Evolutionary conservation across 225 moss, liverwort and hornwort species (phyloP).

Genomic region (Climacium dendroides): DNA sequence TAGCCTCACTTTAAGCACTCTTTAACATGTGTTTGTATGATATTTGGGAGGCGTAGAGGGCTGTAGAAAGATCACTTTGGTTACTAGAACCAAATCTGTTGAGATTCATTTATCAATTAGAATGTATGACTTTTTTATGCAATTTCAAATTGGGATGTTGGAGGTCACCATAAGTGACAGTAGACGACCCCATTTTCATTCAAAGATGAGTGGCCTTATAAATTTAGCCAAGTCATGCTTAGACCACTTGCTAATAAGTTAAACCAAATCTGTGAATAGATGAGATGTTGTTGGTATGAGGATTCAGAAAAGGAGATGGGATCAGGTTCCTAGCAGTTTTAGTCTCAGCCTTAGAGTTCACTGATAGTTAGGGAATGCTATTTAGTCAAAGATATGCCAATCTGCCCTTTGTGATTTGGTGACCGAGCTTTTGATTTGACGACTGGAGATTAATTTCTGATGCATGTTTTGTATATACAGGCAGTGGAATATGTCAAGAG

Average conservation of each 20-base stretch:
- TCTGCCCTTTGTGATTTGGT: neutral
- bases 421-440: neutral
- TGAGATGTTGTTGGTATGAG: neutral
- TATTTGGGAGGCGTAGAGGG: neutral
- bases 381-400: neutral
- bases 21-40: neutral
- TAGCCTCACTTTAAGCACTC: neutral
- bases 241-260: neutral
- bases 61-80: neutral
- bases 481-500: conserved; percentile 88
- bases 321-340: neutral
- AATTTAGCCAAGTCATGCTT: neutral
- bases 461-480: conserved; percentile 14
- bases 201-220: neutral
- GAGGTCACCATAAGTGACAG: neutral
- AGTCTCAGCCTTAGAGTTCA: neutral
- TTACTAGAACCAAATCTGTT: neutral
- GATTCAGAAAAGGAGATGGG: neutral
- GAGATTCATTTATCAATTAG: neutral
- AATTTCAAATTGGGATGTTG: neutral
- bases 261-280: neutral
- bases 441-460: neutral
- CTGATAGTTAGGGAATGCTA: neutral
- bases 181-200: neutral
- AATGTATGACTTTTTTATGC: neutral